phyloP scores from a whole-genome alignment of 371 early-diverging fungal genomes.

The Apophysomyces ossiformis region DNA sequence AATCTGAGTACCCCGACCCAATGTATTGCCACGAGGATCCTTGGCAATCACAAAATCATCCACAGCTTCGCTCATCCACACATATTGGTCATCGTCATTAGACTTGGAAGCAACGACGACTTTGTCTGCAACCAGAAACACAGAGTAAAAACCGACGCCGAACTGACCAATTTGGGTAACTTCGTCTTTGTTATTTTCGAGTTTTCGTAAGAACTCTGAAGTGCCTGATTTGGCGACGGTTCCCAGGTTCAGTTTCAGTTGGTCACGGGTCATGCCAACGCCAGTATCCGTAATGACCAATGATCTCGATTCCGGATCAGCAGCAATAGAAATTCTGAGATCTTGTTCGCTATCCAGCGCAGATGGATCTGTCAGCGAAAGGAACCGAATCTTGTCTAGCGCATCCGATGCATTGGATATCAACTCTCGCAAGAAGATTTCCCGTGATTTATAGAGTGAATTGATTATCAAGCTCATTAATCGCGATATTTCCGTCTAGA shows the following conservation, averaged over 20 bases:
- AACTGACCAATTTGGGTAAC: slow-evolving; percentile 94
- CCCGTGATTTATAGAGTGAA: slow-evolving; percentile 83
- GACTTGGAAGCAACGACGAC: slow-evolving; percentile 94
- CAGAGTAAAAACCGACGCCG: slow-evolving; percentile 98
- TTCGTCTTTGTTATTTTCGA: slow-evolving; percentile 67
- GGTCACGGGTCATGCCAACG: slow-evolving; percentile 95
- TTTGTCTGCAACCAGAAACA: slow-evolving; percentile 93
- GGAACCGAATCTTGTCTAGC: slow-evolving; percentile 90
- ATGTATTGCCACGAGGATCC: slow-evolving; percentile 85
- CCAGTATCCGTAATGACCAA: slow-evolving; percentile 93
- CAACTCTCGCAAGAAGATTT: slow-evolving; percentile 96
- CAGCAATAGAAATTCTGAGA: slow-evolving; percentile 76
- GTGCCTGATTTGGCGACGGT: slow-evolving; percentile 95
- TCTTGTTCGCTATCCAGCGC: slow-evolving; percentile 60
- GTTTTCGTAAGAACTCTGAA: slow-evolving; percentile 77
- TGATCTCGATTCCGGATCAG: slow-evolving; percentile 68
- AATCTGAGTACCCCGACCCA: slow-evolving; percentile 89
- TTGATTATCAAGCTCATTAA: slow-evolving; percentile 94
- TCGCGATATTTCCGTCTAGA: slow-evolving; percentile 76
- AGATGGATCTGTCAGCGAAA: slow-evolving; percentile 71
- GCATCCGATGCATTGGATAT: slow-evolving; percentile 98
- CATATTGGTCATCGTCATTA: slow-evolving; percentile 81
- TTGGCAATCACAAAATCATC: slow-evolving; percentile 85
- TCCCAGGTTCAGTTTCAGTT: slow-evolving; percentile 92
- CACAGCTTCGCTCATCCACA: slow-evolving; percentile 85